Evolutionary conservation across 2,329 filamentous ascomycete species (phyloP).

Genomic region (Fusarium tjaetaba): DNA sequence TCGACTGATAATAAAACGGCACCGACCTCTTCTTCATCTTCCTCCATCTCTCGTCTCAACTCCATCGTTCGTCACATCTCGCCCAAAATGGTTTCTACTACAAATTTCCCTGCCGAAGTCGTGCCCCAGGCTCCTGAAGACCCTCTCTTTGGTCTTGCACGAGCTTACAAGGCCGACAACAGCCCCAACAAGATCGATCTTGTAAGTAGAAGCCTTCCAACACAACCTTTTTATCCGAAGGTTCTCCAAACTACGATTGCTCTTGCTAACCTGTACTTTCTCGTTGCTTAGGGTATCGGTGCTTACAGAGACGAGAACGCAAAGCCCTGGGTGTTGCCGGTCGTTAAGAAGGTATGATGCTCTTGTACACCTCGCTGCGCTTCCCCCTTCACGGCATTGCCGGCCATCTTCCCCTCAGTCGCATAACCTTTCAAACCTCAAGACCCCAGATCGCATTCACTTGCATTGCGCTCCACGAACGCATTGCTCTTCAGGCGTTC

Average conservation of each 20-base stretch:
- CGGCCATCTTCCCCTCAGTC: neutral
- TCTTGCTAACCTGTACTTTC: slow-evolving; percentile 19
- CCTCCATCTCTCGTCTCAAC: slow-evolving; percentile 64
- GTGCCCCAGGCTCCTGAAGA: slow-evolving; percentile 95
- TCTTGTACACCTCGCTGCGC: slow-evolving; percentile 1
- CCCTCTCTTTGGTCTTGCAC: slow-evolving; percentile 91
- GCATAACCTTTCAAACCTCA: slow-evolving; percentile 8
- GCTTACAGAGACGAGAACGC: slow-evolving; percentile 95
- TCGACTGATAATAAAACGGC: slow-evolving; percentile 46
- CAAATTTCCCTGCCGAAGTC: slow-evolving; percentile 76
- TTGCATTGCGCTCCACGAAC: slow-evolving; percentile 12
- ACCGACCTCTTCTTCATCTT: slow-evolving; percentile 53
- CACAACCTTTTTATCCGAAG: neutral
- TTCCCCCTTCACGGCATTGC: slow-evolving; percentile 11
- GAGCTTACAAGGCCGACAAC: slow-evolving; percentile 84
- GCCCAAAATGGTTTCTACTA: slow-evolving; percentile 56
- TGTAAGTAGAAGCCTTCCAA: slow-evolving; percentile 60
- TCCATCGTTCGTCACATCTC: slow-evolving; percentile 78
- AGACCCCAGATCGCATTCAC: slow-evolving; percentile 6
- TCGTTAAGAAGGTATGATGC: slow-evolving; percentile 85
- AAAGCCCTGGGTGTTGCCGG: slow-evolving; percentile 96
- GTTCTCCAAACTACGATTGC: neutral
- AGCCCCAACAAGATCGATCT: slow-evolving; percentile 88
- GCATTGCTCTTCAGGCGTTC: slow-evolving; percentile 1
- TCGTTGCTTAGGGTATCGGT: slow-evolving; percentile 71